Percentiles rank a stretch among this genome's conserved stretches.
Evolutionary conservation across 1,284 basidiomycete species (phyloP).

Genomic region (Ceratobasidium papillatum): DNA sequence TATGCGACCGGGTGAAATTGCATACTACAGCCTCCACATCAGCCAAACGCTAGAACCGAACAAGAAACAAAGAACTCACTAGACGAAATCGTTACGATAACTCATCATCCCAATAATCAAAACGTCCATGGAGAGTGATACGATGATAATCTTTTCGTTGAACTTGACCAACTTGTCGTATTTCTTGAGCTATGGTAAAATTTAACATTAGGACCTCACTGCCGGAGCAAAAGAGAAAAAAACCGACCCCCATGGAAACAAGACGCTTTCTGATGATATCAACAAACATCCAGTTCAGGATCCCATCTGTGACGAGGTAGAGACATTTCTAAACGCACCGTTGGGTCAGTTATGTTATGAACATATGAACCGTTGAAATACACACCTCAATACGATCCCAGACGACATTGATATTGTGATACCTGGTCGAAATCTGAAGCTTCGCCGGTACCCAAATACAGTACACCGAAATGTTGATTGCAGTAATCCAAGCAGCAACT

Average conservation of each 20-base stretch:
- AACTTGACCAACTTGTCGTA: slow-evolving; percentile 44
- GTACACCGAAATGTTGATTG: slow-evolving; percentile 44
- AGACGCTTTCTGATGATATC: slow-evolving; percentile 43
- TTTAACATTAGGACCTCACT: neutral
- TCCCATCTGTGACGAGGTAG: slow-evolving; percentile 45
- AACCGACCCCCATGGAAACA: slow-evolving; percentile 39
- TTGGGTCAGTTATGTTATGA: neutral
- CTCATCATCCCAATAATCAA: slow-evolving; percentile 45
- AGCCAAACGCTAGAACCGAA: neutral
- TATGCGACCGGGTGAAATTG: slow-evolving; percentile 43
- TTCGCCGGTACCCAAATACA: slow-evolving; percentile 46
- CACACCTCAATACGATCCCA: slow-evolving; percentile 43
- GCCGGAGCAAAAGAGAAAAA: neutral
- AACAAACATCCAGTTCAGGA: slow-evolving; percentile 44
- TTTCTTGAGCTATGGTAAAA: slow-evolving; percentile 13
- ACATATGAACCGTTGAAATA: neutral
- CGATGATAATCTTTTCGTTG: slow-evolving; percentile 44
- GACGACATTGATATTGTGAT: slow-evolving; percentile 40
- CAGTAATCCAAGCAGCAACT: slow-evolving; percentile 41
- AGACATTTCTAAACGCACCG: slow-evolving; percentile 35
- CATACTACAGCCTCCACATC: slow-evolving; percentile 4
- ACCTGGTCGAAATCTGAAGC: slow-evolving; percentile 42
- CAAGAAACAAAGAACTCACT: neutral
- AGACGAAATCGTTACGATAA: slow-evolving; percentile 42
- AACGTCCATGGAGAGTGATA: slow-evolving; percentile 43